Conservation (phyloP, 2,329 filamentous ascomycete genomes). For the Aspergillus ochraceoroseus region DNA sequence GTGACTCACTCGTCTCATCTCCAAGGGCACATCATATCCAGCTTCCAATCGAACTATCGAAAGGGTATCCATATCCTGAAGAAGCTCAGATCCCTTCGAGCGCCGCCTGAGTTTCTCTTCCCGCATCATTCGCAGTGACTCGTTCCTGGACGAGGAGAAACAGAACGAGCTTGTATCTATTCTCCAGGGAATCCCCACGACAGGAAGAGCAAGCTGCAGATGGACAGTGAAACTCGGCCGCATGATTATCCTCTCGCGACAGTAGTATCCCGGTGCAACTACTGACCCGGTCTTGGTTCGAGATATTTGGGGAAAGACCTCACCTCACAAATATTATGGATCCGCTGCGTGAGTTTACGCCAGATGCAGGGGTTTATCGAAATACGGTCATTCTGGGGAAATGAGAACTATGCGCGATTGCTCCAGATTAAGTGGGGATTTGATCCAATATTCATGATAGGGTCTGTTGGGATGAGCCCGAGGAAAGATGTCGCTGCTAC, state of each 20-base stretch:
- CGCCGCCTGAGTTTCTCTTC: conserved; percentile 8
- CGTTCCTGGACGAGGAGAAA: conserved; percentile 7
- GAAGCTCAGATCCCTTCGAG: conserved; percentile 4
- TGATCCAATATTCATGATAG: conserved; percentile 17
- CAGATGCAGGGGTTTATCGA: conserved; percentile 15
- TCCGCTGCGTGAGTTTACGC: conserved; percentile 17
- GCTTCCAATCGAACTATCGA: conserved; percentile 9
- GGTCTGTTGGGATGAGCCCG: conserved; percentile 14
- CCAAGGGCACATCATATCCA: conserved; percentile 12
- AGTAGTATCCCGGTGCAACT: conserved; percentile 8
- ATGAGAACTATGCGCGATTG: conserved; percentile 17
- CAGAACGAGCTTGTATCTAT: conserved; percentile 8
- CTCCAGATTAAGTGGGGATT: conserved; percentile 15
- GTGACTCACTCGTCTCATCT: neutral
- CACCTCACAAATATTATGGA: conserved; percentile 15
- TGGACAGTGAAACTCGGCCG: conserved; percentile 20
- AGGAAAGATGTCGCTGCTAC: conserved; percentile 15
- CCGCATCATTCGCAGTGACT: conserved; percentile 10
- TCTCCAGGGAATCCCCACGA: conserved; percentile 8
- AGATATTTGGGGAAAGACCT: conserved; percentile 13
- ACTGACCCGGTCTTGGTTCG: conserved; percentile 12
- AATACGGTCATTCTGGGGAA: conserved; percentile 20
- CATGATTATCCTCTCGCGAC: conserved; percentile 17
- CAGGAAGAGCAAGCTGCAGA: too few relatives aligned
- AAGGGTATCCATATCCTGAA: too few relatives aligned